Conservation (phyloP, 441 rosid species). For the Populus hybrid region DNA sequence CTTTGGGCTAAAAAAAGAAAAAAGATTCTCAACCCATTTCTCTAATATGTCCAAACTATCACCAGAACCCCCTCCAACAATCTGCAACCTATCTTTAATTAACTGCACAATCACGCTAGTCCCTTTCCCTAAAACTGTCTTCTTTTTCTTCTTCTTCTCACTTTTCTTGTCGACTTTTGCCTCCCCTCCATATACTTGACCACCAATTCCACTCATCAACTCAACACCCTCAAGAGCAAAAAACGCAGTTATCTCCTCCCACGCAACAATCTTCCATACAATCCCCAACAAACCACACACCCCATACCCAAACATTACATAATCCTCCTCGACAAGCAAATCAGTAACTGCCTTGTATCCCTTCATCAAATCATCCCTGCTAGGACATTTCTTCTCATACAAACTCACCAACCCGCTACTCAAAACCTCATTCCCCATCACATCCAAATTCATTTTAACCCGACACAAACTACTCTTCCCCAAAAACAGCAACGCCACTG, state of each 20-base stretch:
- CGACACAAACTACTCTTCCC: conserved; percentile 57
- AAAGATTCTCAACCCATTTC: conserved; percentile 42
- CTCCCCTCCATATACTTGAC: conserved; percentile 34
- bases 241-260: conserved; percentile 72
- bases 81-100: conserved; percentile 58
- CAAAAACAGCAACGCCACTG: conserved; percentile 34
- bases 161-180: conserved; percentile 45
- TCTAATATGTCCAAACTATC: conserved; percentile 35
- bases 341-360: conserved; percentile 32
- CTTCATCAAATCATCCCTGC: conserved; percentile 32
- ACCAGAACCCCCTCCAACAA: conserved; percentile 27
- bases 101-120: conserved; percentile 57
- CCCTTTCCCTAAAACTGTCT: conserved; percentile 70
- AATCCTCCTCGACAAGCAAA: conserved; percentile 39
- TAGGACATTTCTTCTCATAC: conserved; percentile 33
- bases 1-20: conserved; percentile 46
- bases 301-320: conserved; percentile 44
- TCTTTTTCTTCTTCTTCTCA: conserved; percentile 64
- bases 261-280: conserved; percentile 65
- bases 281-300: conserved; percentile 39
- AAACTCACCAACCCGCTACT: conserved; percentile 28
- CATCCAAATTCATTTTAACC: conserved; percentile 39
- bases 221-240: conserved; percentile 62
- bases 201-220: conserved; percentile 30
- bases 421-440: conserved; percentile 36